Base-by-base conservation (phyloP, 208 protist species). In the Crithidia sp. region DNA sequence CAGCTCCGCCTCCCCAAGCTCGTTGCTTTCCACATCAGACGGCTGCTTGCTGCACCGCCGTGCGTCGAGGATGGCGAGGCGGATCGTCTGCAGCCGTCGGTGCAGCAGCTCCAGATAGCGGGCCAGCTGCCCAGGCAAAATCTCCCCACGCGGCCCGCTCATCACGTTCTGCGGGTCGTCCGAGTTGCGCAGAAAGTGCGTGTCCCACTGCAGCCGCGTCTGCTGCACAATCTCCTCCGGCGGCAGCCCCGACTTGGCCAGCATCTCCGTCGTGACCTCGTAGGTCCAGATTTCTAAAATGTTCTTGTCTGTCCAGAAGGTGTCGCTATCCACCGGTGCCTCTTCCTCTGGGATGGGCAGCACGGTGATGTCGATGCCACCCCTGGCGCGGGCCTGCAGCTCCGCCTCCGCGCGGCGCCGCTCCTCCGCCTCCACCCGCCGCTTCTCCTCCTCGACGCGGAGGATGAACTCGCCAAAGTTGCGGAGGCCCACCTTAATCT, bases 391-490 rank as follows among this genome's bases (percentile, higher is more conserved):
- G 45, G 45, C 45, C 45, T 49, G 37, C 49, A 14, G 19, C 36
- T 41, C n/a, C 49, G 37, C 70, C 53, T 74, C 76, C 6, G 68
- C 52, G n/a, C 68, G 63, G 16, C 36, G 37, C 39, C 59, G 28
- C 49, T 28, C 40, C 36, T 50, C n/a, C 49, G 43, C 70, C 53
- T 74, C 76, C 7, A 73, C 58, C 36, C 68, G 63, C 16, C 36
- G 37, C 39, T 64, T 82, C 65, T 84, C 82, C 14, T 68, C 72
- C 17, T 82, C 66, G 6, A 88, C 50, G 55, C 77, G 79, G 7
- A 64, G 44, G 37, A 87, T 64, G 62, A 83, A 89, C 62, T 86
- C 74, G 37, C 69, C 72, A 37, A 80, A 63, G 75, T 89, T 87
- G 14, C 71, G 61, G 3, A 56, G 60, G 10, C 71, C 83, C 14